A percentile compares a stretch with the other conserved stretches of the same genome.
phyloP scores from a whole-genome alignment of 768 basidiomycete genomes.

The Phylloporus sp. region DNA sequence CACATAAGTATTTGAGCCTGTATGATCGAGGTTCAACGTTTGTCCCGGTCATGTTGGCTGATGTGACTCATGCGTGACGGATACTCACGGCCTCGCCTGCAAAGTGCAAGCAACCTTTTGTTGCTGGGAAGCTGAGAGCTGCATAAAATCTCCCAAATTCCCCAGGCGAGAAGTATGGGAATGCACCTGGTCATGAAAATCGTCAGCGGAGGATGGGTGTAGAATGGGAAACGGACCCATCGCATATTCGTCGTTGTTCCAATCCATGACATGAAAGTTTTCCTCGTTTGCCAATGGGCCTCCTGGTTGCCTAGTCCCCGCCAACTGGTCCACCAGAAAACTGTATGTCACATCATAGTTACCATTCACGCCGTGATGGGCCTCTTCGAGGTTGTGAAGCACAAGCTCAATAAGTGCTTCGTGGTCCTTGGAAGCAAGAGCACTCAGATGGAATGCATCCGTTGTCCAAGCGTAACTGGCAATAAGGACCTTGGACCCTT shows the following conservation, averaged over 20 bases:
- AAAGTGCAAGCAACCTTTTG: conserved; percentile 10
- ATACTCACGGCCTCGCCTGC: conserved; percentile 14
- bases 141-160: conserved; percentile 33
- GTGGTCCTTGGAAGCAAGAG: conserved; percentile 23
- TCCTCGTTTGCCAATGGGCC: no score
- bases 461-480: conserved; percentile 40
- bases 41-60: no score
- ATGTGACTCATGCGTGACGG: conserved; percentile 13
- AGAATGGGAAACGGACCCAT: conserved; percentile 29
- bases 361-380: conserved; percentile 2
- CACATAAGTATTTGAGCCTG: no score
- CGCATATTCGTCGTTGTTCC: conserved; percentile 30
- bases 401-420: conserved; percentile 25
- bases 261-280: conserved; percentile 31
- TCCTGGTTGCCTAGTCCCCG: no score
- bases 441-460: conserved; percentile 36
- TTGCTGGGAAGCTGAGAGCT: conserved; percentile 30
- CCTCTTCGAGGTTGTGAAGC: conserved; percentile 20
- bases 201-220: background rate
- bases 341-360: conserved; percentile 11
- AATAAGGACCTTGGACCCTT: conserved; percentile 31
- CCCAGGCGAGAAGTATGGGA: conserved; percentile 40
- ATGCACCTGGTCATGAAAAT: conserved; percentile 29
- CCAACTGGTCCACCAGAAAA: conserved; percentile 15
- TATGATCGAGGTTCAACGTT: no score